Evolutionary conservation across 768 basidiomycete species (phyloP).

Genomic region (Paxillus ammoniavirescens): DNA sequence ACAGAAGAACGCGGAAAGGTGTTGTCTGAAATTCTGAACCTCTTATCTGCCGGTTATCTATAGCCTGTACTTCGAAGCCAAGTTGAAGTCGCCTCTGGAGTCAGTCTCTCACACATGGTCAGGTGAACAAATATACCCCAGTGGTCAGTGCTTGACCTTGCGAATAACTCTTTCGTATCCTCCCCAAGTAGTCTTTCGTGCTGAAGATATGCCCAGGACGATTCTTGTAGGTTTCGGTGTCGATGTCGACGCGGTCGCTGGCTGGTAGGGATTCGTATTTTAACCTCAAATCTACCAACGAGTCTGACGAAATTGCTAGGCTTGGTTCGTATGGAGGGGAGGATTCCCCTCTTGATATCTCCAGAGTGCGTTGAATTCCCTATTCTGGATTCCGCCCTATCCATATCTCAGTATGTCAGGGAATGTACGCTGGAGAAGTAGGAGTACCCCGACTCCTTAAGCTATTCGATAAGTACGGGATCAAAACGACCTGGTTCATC

Average conservation of each 20-base stretch:
- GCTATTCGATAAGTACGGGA: constrained; percentile 68
- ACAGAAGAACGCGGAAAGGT: too few species aligned
- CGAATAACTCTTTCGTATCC: neutral
- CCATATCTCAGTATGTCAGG: constrained; percentile 28
- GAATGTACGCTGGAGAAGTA: constrained; percentile 76
- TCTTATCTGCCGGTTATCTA: neutral
- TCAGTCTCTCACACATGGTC: neutral
- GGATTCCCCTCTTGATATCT: constrained; percentile 68
- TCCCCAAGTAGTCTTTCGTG: neutral
- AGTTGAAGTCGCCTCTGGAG: neutral
- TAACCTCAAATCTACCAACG: neutral
- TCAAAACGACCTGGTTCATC: constrained; percentile 73
- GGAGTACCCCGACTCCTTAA: constrained; percentile 67
- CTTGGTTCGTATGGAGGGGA: constrained; percentile 77
- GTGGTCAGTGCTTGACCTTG: neutral
- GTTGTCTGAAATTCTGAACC: too few species aligned
- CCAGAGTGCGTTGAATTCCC: constrained; percentile 37
- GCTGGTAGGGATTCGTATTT: constrained; percentile 44
- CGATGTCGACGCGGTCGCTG: constrained; percentile 76
- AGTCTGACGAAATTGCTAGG: constrained; percentile 34
- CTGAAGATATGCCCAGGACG: constrained; percentile 47
- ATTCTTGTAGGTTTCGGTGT: constrained; percentile 63
- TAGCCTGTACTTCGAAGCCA: neutral
- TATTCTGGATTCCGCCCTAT: neutral
- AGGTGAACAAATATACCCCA: neutral